Evolutionary conservation across 2,329 filamentous ascomycete species (phyloP).

Genomic region (Grosmannia serpens): DNA sequence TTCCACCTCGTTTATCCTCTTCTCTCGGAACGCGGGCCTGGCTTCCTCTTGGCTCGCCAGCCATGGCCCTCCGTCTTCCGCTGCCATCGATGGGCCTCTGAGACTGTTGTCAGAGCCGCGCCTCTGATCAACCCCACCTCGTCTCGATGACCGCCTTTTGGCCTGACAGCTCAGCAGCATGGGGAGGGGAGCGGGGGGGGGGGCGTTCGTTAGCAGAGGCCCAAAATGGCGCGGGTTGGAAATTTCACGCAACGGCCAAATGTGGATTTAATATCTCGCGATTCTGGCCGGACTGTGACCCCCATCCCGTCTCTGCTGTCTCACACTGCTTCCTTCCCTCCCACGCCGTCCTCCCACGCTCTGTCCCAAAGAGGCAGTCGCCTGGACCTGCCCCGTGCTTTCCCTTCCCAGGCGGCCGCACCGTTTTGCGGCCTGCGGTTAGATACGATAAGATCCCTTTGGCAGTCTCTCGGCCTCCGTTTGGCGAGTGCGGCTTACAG

Average conservation of each 20-base stretch:
- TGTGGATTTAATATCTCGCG: not conserved
- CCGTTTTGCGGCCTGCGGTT: not conserved
- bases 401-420: not conserved
- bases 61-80: too few species aligned
- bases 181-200: not conserved
- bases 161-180: not conserved
- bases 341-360: not conserved
- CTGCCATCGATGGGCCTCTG: too few species aligned
- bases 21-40: too few species aligned
- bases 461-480: too few species aligned
- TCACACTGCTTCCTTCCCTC: not conserved
- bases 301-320: not conserved
- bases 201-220: not conserved
- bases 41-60: too few species aligned
- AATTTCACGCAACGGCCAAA: not conserved
- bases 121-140: not conserved
- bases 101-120: too few species aligned
- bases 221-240: not conserved
- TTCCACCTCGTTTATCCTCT: too few species aligned
- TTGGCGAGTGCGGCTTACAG: too few species aligned
- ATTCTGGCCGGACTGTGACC: not conserved
- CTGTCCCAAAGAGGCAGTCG: not conserved
- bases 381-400: not conserved
- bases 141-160: not conserved
- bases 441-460: too few species aligned